These are phyloP conservation scores for Backusella westeae DNA, from an alignment of 192 early-diverging fungal species.

Conservation along the genomic window DNA sequence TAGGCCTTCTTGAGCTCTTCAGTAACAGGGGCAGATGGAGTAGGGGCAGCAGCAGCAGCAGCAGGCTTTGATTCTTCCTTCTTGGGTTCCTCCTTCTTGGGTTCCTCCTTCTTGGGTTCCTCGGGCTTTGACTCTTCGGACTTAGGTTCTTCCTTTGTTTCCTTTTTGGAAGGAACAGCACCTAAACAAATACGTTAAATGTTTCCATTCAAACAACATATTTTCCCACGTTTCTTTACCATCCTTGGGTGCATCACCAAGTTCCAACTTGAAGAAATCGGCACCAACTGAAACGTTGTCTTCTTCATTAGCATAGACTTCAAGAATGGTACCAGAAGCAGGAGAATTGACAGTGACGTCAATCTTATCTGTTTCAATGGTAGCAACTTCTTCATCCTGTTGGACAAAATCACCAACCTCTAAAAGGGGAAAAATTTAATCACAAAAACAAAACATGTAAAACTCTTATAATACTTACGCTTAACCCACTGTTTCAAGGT, in stretches of 20 bases:
- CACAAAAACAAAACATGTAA: not conserved
- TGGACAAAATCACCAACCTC: conserved; percentile 94
- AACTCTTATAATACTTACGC: conserved; percentile 55
- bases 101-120: conserved; percentile 40
- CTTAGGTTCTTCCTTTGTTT: conserved; percentile 35
- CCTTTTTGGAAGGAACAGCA: conserved; percentile 17
- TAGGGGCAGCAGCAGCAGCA: conserved; percentile 39
- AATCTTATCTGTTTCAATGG: conserved; percentile 99
- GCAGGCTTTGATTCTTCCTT: conserved; percentile 31
- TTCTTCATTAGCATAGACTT: conserved; percentile 36
- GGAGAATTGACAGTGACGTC: conserved; percentile 98
- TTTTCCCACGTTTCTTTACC: conserved; percentile 32
- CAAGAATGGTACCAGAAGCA: conserved; percentile 80
- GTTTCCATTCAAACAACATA: not conserved
- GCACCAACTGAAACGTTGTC: conserved; percentile 54
- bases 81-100: conserved; percentile 36
- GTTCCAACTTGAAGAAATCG: conserved; percentile 92
- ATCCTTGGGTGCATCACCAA: conserved; percentile 63
- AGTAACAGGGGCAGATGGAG: not conserved
- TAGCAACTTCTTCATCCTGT: conserved; percentile 93
- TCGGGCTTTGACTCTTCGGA: conserved; percentile 37
- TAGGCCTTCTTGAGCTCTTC: conserved; percentile 8
- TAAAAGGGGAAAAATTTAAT: conserved; percentile 32
- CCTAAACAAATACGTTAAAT: conserved; percentile 16
- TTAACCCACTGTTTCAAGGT: conserved; percentile 95